Evolutionary conservation across 176 grass and related monocot species (phyloP).

Genomic region (Carex parvula): DNA sequence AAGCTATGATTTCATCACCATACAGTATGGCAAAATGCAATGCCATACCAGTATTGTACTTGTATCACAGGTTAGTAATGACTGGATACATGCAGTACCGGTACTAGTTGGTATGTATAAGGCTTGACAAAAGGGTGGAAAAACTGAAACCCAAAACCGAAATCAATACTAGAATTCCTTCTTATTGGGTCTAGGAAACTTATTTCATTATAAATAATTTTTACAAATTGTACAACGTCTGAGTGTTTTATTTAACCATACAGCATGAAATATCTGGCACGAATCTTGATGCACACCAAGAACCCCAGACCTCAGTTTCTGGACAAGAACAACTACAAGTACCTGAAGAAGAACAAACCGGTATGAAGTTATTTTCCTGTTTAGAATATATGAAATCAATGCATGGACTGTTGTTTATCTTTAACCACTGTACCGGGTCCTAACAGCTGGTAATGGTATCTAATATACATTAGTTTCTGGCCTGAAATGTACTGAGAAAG

Average conservation of each 20-base stretch:
- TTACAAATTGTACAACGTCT: background rate
- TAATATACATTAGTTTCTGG: background rate
- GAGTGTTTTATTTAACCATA: background rate
- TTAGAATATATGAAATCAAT: background rate
- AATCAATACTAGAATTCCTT: background rate
- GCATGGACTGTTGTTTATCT: background rate
- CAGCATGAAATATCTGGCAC: background rate
- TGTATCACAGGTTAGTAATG: background rate
- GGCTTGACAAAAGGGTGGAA: background rate
- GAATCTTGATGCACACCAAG: background rate
- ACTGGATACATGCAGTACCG: background rate
- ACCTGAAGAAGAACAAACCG: background rate
- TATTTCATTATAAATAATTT: background rate
- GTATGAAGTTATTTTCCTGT: background rate
- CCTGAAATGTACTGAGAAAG: background rate
- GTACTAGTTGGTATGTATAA: background rate
- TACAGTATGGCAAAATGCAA: constrained; percentile 27
- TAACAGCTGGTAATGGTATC: background rate
- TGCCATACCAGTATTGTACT: background rate
- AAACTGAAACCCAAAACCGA: background rate
- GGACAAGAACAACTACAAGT: background rate
- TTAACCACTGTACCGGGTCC: background rate
- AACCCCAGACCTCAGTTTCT: background rate
- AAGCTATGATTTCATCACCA: background rate
- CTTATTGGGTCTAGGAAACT: background rate